Percentiles rank a stretch among this genome's conserved stretches.
These are phyloP conservation scores for Colletotrichum graminicola DNA, from an alignment of 2,329 filamentous ascomycete genomes.

Conservation along the genomic window DNA sequence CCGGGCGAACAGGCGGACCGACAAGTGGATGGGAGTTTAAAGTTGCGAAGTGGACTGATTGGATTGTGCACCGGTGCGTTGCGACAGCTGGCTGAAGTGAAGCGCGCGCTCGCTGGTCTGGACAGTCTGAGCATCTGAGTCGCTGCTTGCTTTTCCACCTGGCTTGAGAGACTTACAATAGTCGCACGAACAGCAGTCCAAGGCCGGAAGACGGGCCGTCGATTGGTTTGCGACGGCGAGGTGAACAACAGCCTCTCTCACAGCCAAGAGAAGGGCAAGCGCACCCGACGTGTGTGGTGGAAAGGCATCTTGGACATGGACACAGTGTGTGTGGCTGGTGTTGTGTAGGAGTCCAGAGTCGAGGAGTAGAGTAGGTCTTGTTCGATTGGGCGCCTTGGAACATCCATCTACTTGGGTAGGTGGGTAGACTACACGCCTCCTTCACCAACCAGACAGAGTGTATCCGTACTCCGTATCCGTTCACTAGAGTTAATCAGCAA, in stretches of 20 bases:
- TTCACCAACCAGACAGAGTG: no score
- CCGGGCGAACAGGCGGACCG: not conserved
- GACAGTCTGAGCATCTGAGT: conserved; percentile 18
- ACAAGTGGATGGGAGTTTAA: not conserved
- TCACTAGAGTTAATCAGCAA: not conserved
- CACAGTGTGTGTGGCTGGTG: not conserved
- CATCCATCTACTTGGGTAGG: no score
- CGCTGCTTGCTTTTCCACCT: conserved; percentile 18
- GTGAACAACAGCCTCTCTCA: conserved; percentile 3
- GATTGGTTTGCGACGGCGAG: conserved; percentile 22
- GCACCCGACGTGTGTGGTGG: not conserved
- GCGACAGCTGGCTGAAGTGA: conserved; percentile 32
- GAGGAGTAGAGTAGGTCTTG: not conserved
- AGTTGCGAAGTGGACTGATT: not conserved
- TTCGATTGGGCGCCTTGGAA: not conserved
- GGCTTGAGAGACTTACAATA: not conserved
- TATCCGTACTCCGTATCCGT: no score
- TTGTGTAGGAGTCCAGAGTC: not conserved
- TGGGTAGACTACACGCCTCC: no score
- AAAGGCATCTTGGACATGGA: no score
- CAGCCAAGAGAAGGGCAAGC: not conserved
- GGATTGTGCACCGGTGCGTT: conserved; percentile 15
- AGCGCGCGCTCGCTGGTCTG: not conserved
- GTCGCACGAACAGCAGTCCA: conserved; percentile 26
- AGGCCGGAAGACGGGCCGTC: conserved; percentile 14